These are phyloP conservation scores for Lecanicillium sp. DNA, from an alignment of 2,329 filamentous ascomycete species.

Conservation along the genomic window DNA sequence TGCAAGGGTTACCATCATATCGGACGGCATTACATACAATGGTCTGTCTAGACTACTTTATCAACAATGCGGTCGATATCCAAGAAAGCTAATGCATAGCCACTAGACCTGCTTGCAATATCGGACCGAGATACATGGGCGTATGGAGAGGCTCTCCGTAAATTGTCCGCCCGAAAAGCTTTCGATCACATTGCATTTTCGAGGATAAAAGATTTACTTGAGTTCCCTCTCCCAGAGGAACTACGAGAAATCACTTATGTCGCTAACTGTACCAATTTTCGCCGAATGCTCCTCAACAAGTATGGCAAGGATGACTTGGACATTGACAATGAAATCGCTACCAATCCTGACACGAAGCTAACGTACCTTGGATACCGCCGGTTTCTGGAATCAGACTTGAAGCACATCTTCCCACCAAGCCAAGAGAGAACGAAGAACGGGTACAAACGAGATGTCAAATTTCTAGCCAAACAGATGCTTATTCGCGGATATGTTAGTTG, in stretches of 20 bases:
- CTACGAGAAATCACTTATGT: constrained; percentile 33
- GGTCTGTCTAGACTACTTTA: constrained; percentile 33
- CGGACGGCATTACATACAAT: constrained; percentile 47
- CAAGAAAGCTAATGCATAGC: too few relatives aligned
- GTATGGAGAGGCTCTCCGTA: constrained; percentile 37
- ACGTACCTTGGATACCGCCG: constrained; percentile 22
- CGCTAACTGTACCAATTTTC: constrained; percentile 21
- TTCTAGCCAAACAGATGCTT: constrained; percentile 23
- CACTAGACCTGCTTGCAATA: constrained; percentile 41
- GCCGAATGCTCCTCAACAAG: constrained; percentile 18
- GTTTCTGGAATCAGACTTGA: constrained; percentile 21
- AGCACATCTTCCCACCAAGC: constrained; percentile 18
- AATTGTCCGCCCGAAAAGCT: constrained; percentile 26
- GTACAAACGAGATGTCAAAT: constrained; percentile 19
- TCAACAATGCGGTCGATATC: too few relatives aligned
- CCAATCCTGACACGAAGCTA: constrained; percentile 18
- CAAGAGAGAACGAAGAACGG: constrained; percentile 12
- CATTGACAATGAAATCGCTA: constrained; percentile 20
- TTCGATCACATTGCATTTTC: constrained; percentile 37
- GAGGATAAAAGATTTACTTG: constrained; percentile 35
- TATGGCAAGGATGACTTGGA: constrained; percentile 17
- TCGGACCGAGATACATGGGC: constrained; percentile 38
- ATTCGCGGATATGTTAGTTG: constrained; percentile 19
- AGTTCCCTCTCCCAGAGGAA: constrained; percentile 28
- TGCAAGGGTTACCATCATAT: constrained; percentile 33